phyloP scores from a whole-genome alignment of 345 rosid species.

The Microthlaspi erraticum region DNA sequence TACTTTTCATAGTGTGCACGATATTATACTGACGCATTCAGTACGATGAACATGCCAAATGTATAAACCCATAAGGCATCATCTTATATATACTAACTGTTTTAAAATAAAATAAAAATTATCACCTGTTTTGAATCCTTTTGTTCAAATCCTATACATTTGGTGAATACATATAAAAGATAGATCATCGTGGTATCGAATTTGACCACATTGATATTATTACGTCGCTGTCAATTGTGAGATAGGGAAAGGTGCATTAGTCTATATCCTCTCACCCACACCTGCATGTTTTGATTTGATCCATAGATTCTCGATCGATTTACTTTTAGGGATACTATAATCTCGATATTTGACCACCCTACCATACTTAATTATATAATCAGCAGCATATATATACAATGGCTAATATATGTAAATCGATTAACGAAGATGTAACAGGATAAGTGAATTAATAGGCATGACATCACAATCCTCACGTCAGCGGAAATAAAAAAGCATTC shows the following conservation, averaged over 20 bases:
- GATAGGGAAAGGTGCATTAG: slow-evolving; percentile 14
- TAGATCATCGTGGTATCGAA: background rate
- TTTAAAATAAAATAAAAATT: too few species aligned
- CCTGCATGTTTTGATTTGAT: slow-evolving; percentile 39
- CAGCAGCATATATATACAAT: background rate
- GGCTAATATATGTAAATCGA: background rate
- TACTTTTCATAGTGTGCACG: background rate
- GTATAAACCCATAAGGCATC: slow-evolving; percentile 2
- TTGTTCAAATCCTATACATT: background rate
- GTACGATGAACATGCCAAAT: slow-evolving; percentile 26
- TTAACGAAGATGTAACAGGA: background rate
- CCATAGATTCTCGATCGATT: slow-evolving; percentile 4
- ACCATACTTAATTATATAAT: background rate
- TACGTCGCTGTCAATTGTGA: slow-evolving; percentile 35
- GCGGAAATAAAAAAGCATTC: background rate
- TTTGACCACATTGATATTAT: background rate
- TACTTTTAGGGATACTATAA: slow-evolving; percentile 1
- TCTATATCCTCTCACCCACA: slow-evolving; percentile 12
- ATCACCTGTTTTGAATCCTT: background rate
- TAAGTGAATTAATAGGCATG: slow-evolving; percentile 17
- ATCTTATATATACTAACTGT: background rate
- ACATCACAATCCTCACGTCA: slow-evolving; percentile 35
- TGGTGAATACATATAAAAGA: background rate
- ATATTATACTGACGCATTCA: slow-evolving; percentile 13
- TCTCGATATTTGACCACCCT: slow-evolving; percentile 5